Conservation (phyloP, 495 filamentous ascomycete genomes). For the Podospora comata region DNA sequence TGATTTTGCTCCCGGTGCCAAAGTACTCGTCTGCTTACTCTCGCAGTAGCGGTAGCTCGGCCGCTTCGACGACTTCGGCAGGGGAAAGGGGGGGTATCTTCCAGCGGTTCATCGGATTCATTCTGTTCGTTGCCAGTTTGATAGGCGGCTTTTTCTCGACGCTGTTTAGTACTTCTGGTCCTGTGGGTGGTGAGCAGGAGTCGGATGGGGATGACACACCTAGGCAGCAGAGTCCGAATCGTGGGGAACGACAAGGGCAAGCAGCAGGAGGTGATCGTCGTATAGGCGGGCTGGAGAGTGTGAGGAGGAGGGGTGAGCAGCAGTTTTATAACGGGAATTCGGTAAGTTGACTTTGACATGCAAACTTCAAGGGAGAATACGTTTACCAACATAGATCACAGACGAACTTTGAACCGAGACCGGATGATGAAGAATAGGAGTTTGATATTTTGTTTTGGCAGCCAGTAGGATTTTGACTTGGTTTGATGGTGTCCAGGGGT, state of each 20-base stretch:
- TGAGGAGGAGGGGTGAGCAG: constrained; percentile 44
- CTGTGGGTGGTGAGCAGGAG: not conserved
- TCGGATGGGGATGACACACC: constrained; percentile 2
- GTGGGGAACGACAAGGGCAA: not conserved
- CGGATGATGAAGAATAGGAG: constrained; percentile 36
- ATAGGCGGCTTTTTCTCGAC: constrained; percentile 36
- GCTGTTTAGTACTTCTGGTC: constrained; percentile 19
- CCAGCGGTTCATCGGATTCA: constrained; percentile 51
- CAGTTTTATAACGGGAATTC: constrained; percentile 90
- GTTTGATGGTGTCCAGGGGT: not conserved
- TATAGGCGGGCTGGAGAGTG: constrained; percentile 28
- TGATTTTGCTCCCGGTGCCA: constrained; percentile 61
- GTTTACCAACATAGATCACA: constrained; percentile 31
- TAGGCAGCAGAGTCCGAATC: constrained; percentile 1
- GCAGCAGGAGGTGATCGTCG: constrained; percentile 14
- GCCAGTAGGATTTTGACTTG: not conserved
- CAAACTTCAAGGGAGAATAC: not conserved
- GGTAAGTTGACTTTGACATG: constrained; percentile 48
- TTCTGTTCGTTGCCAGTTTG: constrained; percentile 47
- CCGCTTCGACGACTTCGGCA: constrained; percentile 50
- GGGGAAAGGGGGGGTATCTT: constrained; percentile 41
- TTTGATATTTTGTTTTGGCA: constrained; percentile 6
- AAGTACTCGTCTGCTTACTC: not conserved
- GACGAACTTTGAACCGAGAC: constrained; percentile 73
- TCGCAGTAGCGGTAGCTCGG: constrained; percentile 39